Evolutionary conservation across 768 basidiomycete species (phyloP), one percentile per base, ranked within the genome.

Genomic region (Imleria badia): DNA sequence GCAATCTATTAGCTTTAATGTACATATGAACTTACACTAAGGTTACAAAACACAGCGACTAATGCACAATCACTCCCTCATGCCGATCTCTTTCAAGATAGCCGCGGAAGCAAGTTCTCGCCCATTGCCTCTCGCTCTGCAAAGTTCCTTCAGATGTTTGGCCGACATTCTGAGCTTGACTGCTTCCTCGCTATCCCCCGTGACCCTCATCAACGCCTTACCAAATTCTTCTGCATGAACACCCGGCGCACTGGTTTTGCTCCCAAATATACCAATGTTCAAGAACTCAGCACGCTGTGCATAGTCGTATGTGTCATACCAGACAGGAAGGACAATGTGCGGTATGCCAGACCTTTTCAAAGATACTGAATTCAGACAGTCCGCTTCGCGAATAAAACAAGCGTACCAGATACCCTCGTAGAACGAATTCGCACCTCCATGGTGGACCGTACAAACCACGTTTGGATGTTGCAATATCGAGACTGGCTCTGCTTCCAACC

Each of bases 311-410:
- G 49, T 58, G 29, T 52, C 56, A 11, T 10, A 33, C 49, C 56
- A 59, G 12, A 58, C 45, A 1, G 56, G 30, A 10, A 59, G 58
- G 17, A 58, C 31, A 15, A 59, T 44, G 15, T 52, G 56, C 1
- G 56, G 58, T 2, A 40, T 12, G 3, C 58, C 58, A 36, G 41
- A 59, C 49, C 58, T 59, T 11, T 34, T 22, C 14, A 26, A 49
- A 11, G 39, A 49, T 3, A 4, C 26, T 26, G 26, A 26, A 6
- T 26, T 26, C 26, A 26, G 6, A 26, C 6, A n/a, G n/a, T n/a
- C n/a, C n/a, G n/a, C n/a, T n/a, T n/a, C 19, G 12, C 39, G 22
- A 23, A 39, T 26, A 14, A 3, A 26, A 19, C n/a, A 22, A 5
- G 19, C 31, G 45, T 13, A 33, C 41, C 20, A 35, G 8, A 45